A percentile compares a stretch with the other conserved stretches of the same genome.
phyloP scores from a whole-genome alignment of 768 basidiomycete genomes.

The Coprinopsis strossmayeri region DNA sequence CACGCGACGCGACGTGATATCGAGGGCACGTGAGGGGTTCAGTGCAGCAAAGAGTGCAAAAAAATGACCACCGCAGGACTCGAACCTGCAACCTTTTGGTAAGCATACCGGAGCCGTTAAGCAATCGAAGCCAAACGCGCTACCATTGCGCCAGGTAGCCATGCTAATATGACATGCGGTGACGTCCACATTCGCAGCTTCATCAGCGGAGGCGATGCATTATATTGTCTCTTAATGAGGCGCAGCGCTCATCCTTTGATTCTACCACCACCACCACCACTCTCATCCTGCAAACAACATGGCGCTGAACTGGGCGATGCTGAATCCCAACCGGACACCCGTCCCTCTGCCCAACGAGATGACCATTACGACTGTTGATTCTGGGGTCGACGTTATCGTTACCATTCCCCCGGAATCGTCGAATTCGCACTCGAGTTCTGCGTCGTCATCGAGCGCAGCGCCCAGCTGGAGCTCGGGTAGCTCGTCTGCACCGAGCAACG shows the following conservation, averaged over 20 bases:
- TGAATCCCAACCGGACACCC: slow-evolving; percentile 49
- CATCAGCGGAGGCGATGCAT: too few species aligned
- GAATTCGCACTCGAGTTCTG: neutral
- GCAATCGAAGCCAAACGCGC: slow-evolving; percentile 92
- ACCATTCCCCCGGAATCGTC: slow-evolving; percentile 34
- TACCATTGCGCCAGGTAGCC: slow-evolving; percentile 87
- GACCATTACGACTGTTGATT: slow-evolving; percentile 47
- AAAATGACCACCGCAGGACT: slow-evolving; percentile 92
- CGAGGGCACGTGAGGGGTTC: too few species aligned
- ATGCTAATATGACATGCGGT: neutral
- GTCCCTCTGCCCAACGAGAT: slow-evolving; percentile 60
- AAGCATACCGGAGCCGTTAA: slow-evolving; percentile 31
- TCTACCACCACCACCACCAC: too few species aligned
- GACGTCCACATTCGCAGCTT: too few species aligned
- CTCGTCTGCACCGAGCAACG: slow-evolving; percentile 17
- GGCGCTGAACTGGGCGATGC: slow-evolving; percentile 78
- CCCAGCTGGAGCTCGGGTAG: neutral
- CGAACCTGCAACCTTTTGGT: slow-evolving; percentile 97
- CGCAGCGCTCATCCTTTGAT: too few species aligned
- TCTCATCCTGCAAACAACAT: slow-evolving; percentile 38
- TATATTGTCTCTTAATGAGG: too few species aligned
- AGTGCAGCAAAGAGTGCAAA: too few species aligned
- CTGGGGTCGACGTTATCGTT: slow-evolving; percentile 53
- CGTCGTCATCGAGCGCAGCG: neutral
- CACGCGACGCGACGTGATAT: too few species aligned